Percentiles rank a stretch among this genome's conserved stretches.
Conservation (phyloP, 345 rosid genomes). For the Cochlearia excelsa region DNA sequence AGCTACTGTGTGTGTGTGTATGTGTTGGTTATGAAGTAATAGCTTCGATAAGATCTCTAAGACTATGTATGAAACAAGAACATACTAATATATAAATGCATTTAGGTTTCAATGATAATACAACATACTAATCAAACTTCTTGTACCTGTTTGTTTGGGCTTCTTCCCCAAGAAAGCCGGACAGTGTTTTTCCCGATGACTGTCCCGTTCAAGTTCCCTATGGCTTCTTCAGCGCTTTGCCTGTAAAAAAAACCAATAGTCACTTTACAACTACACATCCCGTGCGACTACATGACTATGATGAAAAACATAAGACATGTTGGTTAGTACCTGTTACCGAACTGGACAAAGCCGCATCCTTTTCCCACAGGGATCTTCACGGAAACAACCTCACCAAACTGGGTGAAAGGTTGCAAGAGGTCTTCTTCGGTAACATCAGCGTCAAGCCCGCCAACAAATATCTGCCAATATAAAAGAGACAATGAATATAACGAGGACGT, state of each 20-base stretch:
- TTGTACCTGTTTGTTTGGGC: conserved; percentile 73
- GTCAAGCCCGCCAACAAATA: conserved; percentile 87
- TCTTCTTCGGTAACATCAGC: conserved; percentile 74
- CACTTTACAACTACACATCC: conserved; percentile 15
- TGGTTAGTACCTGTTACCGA: conserved; percentile 54
- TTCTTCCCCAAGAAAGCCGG: conserved; percentile 87
- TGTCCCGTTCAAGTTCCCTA: conserved; percentile 62
- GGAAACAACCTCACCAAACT: conserved; percentile 73
- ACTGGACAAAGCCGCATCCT: conserved; percentile 89
- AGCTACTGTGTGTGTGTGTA: neutral
- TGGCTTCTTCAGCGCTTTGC: conserved; percentile 74
- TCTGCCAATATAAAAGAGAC: conserved; percentile 39
- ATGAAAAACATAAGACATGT: conserved; percentile 2
- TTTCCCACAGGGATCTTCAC: conserved; percentile 82
- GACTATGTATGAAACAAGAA: too few relatives aligned
- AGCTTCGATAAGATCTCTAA: neutral
- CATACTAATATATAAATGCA: neutral
- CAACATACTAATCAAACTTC: neutral
- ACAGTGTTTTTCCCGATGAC: conserved; percentile 80
- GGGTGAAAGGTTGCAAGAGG: conserved; percentile 70
- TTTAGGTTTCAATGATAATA: neutral
- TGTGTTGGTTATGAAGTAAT: conserved; percentile 1
- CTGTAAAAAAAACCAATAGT: conserved; percentile 39
- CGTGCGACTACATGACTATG: neutral
- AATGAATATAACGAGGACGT: conserved; percentile 12